A percentile compares a stretch with the other conserved stretches of the same genome.
Evolutionary conservation across 2,329 filamentous ascomycete species (phyloP).

Genomic region (Plectosphaerella cucumerina): DNA sequence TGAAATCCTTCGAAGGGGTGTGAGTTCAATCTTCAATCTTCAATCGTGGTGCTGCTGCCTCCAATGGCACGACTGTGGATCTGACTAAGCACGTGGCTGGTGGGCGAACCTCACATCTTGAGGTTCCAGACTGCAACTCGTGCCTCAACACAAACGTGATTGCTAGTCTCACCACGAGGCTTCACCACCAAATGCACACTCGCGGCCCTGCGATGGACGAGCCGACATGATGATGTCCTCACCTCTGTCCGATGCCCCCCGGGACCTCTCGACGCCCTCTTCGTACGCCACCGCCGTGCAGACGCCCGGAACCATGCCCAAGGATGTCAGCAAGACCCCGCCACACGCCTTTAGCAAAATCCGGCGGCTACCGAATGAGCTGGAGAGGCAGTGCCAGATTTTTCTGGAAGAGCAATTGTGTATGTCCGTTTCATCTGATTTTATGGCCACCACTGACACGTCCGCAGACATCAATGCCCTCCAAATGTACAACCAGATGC

Average conservation of each 20-base stretch:
- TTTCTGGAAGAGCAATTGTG: conserved; percentile 73
- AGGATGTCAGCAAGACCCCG: conserved; percentile 1
- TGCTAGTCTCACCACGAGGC: too few relatives aligned
- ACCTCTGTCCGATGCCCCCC: neutral
- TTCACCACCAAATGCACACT: too few relatives aligned
- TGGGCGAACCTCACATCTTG: too few relatives aligned
- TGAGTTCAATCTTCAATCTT: too few relatives aligned
- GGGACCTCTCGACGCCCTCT: neutral
- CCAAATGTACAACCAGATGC: conserved; percentile 59
- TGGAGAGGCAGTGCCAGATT: conserved; percentile 64
- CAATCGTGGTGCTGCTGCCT: too few relatives aligned
- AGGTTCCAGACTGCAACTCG: too few relatives aligned
- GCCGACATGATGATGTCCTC: neutral
- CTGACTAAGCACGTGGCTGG: too few relatives aligned
- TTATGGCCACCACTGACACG: neutral
- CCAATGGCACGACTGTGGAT: too few relatives aligned
- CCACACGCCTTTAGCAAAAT: conserved; percentile 46
- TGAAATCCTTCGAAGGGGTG: too few relatives aligned
- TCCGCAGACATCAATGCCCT: conserved; percentile 51
- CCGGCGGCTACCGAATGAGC: conserved; percentile 54
- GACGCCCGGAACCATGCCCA: neutral
- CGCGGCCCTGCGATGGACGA: neutral
- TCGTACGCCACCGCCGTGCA: neutral
- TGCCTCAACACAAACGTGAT: too few relatives aligned
- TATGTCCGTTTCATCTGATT: conserved; percentile 27